Conservation (phyloP, 768 basidiomycete species). For the Psilocybe cubensis region DNA sequence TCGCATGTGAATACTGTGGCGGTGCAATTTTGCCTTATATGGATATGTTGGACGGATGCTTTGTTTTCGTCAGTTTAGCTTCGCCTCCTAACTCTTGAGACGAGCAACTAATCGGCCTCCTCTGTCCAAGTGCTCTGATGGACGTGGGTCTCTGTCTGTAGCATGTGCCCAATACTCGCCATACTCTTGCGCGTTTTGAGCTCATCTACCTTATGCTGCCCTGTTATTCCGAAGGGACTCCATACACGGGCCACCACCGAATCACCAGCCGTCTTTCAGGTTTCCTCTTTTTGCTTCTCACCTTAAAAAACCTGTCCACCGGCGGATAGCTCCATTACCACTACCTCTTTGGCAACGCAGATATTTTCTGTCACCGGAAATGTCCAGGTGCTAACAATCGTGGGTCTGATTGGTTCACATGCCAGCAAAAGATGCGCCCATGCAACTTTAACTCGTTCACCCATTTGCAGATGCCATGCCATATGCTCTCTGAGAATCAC, state of each 20-base stretch:
- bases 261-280: too few species aligned
- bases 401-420: background rate
- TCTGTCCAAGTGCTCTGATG: background rate
- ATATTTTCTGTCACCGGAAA: too few species aligned
- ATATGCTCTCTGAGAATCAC: background rate
- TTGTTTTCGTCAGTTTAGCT: background rate
- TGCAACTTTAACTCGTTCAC: background rate
- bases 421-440: background rate
- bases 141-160: background rate
- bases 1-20: conserved; percentile 17
- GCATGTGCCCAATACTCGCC: background rate
- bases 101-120: background rate
- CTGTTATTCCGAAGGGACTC: background rate
- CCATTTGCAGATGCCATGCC: background rate
- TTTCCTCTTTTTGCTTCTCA: background rate
- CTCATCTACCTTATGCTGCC: background rate
- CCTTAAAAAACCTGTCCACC: background rate
- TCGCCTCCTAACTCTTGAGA: background rate
- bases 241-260: too few species aligned
- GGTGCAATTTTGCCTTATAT: conserved; percentile 4
- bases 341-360: too few species aligned
- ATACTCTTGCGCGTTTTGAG: background rate
- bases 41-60: background rate
- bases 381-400: background rate
- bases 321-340: too few species aligned